phyloP scores from a whole-genome alignment of 345 rosid genomes.

The Brassica cretica region DNA sequence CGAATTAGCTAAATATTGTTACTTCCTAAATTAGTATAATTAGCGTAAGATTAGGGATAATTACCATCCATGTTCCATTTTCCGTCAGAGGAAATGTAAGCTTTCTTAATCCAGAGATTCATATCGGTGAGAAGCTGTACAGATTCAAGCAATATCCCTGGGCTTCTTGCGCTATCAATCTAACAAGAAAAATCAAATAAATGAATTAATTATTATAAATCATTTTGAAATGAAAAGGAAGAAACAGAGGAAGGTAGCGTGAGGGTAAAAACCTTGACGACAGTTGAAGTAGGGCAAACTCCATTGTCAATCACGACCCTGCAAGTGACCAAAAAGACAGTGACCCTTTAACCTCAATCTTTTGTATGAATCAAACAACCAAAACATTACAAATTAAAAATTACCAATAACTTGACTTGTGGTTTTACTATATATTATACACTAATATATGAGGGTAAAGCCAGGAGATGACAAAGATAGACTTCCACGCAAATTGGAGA shows the following conservation, averaged over 20 bases:
- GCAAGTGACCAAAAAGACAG: slow-evolving; percentile 45
- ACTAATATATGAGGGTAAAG: slow-evolving; percentile 22
- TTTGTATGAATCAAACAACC: slow-evolving; percentile 27
- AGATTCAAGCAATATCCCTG: slow-evolving; percentile 86
- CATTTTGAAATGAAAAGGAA: neutral
- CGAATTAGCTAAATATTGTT: neutral
- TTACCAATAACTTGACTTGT: slow-evolving; percentile 26
- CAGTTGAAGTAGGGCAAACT: slow-evolving; percentile 78
- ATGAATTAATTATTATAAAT: neutral
- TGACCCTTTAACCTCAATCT: slow-evolving; percentile 34
- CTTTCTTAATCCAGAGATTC: slow-evolving; percentile 87
- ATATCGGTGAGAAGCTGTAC: slow-evolving; percentile 95
- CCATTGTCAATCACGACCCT: slow-evolving; percentile 98
- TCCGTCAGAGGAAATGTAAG: slow-evolving; percentile 87
- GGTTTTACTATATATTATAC: neutral
- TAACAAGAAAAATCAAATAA: slow-evolving; percentile 22
- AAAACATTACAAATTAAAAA: neutral
- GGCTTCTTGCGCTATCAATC: slow-evolving; percentile 90
- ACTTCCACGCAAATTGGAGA: slow-evolving; percentile 29
- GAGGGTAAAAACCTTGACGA: slow-evolving; percentile 79
- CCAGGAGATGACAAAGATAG: slow-evolving; percentile 14
- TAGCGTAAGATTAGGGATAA: slow-evolving; percentile 21
- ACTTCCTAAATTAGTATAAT: slow-evolving; percentile 8
- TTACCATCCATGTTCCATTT: slow-evolving; percentile 95
- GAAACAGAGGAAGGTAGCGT: slow-evolving; percentile 40